Conservation (phyloP, 257 asterid species). For the Avicennia marina region DNA sequence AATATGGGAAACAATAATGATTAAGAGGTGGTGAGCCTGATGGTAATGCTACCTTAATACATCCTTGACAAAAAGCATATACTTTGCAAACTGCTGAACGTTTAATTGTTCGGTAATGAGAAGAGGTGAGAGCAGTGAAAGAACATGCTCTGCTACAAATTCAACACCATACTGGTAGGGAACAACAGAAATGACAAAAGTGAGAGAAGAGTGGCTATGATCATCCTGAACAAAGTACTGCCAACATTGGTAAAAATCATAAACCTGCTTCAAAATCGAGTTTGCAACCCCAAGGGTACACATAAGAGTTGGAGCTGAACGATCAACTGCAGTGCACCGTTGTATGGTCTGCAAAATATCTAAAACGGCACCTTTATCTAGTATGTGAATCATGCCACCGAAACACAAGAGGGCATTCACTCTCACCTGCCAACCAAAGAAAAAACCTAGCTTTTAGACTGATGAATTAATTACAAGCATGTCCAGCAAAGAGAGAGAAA, state of each 20-base stretch:
- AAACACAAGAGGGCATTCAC: conserved; percentile 91
- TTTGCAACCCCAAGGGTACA: conserved; percentile 96
- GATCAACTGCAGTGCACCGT: conserved; percentile 95
- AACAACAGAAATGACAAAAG: conserved; percentile 20
- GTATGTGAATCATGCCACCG: conserved; percentile 82
- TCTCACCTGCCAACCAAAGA: conserved; percentile 68
- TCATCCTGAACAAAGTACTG: conserved; percentile 2
- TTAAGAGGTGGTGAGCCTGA: no score
- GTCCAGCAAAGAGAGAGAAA: neutral
- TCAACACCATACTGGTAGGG: conserved; percentile 78
- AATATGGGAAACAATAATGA: neutral
- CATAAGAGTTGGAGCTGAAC: conserved; percentile 99
- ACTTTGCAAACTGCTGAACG: conserved; percentile 96
- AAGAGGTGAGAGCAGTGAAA: conserved; percentile 86
- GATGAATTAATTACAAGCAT: no score
- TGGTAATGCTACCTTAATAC: conserved; percentile 61
- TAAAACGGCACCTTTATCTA: conserved; percentile 69
- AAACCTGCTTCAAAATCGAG: conserved; percentile 87
- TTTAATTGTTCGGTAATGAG: conserved; percentile 89
- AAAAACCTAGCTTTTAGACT: conserved; percentile 7
- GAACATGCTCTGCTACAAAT: conserved; percentile 82
- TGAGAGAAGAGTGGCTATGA: conserved; percentile 13
- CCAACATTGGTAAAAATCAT: conserved; percentile 7
- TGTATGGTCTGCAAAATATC: conserved; percentile 88
- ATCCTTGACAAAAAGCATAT: conserved; percentile 88